Conservation (phyloP, 768 basidiomycete genomes). For the Phylloporus sp. region DNA sequence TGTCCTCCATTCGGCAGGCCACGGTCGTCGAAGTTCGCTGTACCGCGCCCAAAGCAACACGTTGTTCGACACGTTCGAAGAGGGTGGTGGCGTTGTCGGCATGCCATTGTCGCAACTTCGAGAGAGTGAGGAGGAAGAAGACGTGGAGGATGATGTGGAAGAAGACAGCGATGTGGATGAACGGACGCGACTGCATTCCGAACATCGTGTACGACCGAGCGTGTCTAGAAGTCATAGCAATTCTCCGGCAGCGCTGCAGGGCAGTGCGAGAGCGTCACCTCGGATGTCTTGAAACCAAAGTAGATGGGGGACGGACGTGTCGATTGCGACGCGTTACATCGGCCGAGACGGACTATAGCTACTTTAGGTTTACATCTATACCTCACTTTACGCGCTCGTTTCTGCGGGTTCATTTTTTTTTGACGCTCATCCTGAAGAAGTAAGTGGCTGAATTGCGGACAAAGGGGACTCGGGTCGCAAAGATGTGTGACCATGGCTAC, state of each 20-base stretch:
- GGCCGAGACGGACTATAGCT: conserved; percentile 22
- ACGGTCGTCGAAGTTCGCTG: conserved; percentile 61
- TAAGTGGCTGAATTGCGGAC: too few species aligned
- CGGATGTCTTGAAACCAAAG: conserved; percentile 14
- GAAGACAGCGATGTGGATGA: conserved; percentile 46
- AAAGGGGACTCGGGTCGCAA: background rate
- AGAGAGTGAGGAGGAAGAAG: conserved; percentile 61
- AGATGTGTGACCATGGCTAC: background rate
- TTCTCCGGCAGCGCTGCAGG: conserved; percentile 41
- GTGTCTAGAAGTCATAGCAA: conserved; percentile 52
- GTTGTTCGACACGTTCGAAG: conserved; percentile 75
- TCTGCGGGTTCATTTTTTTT: background rate
- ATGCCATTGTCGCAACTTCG: conserved; percentile 58
- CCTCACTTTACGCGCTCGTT: conserved; percentile 11
- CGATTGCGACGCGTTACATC: conserved; percentile 13
- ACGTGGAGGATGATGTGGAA: conserved; percentile 38
- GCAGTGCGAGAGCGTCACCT: conserved; percentile 21
- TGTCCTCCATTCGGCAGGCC: conserved; percentile 33
- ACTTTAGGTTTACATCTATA: conserved; percentile 27
- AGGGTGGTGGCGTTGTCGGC: conserved; percentile 17
- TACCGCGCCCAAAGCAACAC: conserved; percentile 62
- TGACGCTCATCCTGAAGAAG: background rate
- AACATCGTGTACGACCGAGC: conserved; percentile 21
- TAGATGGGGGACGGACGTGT: background rate
- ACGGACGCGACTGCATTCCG: conserved; percentile 31